These are phyloP conservation scores for Thelonectria rubi DNA, from an alignment of 2,329 filamentous ascomycete genomes.

Conservation along the genomic window DNA sequence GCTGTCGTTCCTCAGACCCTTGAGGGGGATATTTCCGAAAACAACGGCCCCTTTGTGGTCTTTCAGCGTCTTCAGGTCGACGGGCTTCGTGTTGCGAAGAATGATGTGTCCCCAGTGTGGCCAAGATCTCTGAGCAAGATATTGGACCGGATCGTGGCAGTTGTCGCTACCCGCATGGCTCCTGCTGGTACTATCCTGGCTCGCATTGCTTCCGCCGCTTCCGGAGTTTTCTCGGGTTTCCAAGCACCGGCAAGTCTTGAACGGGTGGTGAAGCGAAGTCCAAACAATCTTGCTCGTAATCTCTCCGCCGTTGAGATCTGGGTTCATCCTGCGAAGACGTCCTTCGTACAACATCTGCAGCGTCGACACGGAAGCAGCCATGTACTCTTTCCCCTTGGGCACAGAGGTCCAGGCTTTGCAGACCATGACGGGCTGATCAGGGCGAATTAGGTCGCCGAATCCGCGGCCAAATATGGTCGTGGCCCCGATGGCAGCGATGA, in stretches of 20 bases:
- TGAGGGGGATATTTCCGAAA: too few relatives aligned
- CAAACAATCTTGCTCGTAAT: background rate
- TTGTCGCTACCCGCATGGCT: too few relatives aligned
- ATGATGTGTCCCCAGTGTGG: background rate
- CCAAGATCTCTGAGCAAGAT: too few relatives aligned
- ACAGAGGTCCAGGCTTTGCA: background rate
- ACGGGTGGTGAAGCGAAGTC: background rate
- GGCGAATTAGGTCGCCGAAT: background rate
- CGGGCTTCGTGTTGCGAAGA: too few relatives aligned
- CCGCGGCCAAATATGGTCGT: background rate
- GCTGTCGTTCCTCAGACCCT: too few relatives aligned
- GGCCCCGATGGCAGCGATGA: background rate
- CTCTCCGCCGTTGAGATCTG: background rate
- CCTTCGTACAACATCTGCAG: background rate
- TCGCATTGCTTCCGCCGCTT: background rate
- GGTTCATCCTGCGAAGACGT: background rate
- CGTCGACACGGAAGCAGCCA: background rate
- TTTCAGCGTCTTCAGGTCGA: too few relatives aligned
- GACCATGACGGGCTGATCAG: background rate
- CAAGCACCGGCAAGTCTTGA: background rate
- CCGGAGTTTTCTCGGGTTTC: background rate
- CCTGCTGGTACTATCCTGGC: too few relatives aligned
- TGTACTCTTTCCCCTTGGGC: background rate
- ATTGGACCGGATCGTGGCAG: too few relatives aligned
- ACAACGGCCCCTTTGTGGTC: too few relatives aligned